phyloP scores from a whole-genome alignment of 1,284 basidiomycete species.

The Jaminaea rosea region DNA sequence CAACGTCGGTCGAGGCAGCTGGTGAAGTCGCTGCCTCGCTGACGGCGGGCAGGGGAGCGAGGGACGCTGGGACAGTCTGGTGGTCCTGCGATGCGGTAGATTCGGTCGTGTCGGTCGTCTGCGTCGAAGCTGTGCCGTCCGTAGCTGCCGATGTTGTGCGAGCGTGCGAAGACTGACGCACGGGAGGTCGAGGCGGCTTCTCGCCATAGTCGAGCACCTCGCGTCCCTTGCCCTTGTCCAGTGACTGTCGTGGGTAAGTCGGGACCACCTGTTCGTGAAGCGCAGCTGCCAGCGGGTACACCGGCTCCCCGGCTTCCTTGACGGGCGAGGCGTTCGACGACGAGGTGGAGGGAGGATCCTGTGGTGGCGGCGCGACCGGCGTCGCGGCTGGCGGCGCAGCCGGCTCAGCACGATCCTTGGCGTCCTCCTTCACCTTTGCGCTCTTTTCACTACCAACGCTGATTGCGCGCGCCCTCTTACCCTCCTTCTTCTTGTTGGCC shows the following conservation, averaged over 20 bases:
- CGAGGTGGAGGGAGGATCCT: not conserved
- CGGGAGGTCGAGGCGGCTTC: slow-evolving; percentile 4
- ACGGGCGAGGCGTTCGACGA: not conserved
- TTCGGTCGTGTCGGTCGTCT: no score
- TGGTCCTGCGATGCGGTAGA: no score
- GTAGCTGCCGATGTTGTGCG: no score
- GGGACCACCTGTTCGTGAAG: no score
- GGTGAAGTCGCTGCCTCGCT: no score
- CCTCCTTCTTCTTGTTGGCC: slow-evolving; percentile 7
- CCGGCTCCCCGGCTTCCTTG: not conserved
- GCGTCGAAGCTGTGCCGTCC: not conserved
- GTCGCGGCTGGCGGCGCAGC: no score
- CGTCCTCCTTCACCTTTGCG: slow-evolving; percentile 3
- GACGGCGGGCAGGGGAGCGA: no score
- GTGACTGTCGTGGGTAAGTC: no score
- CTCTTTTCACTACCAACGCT: no score
- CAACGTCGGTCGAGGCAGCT: not conserved
- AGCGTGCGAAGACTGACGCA: no score
- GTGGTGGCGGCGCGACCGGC: not conserved
- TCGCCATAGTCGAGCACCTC: not conserved
- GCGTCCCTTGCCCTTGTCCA: no score
- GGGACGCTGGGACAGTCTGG: no score
- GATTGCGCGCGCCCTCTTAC: slow-evolving; percentile 21
- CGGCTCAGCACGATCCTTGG: not conserved
- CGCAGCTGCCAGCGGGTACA: not conserved